Evolutionary conservation across 352 stramenopile genomes (phyloP).

Genomic region (Globisporangium paroecandrum): DNA sequence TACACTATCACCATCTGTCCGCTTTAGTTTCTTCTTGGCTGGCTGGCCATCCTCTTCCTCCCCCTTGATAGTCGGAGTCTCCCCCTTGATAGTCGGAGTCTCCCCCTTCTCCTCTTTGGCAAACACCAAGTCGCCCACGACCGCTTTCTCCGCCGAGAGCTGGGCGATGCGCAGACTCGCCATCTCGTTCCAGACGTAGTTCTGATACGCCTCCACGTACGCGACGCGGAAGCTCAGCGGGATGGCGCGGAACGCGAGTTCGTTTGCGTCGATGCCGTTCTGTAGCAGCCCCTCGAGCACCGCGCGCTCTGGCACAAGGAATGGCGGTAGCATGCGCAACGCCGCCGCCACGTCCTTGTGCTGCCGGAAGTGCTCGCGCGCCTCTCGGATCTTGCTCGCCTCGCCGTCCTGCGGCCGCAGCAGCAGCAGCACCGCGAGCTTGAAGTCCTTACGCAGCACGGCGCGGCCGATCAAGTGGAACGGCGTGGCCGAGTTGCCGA

Average conservation of each 20-base stretch:
- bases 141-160: conserved; percentile 46
- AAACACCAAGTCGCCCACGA: conserved; percentile 90
- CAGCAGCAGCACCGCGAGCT: conserved; percentile 90
- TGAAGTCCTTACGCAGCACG: conserved; percentile 93
- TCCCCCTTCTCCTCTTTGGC: conserved; percentile 6
- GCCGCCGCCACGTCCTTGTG: conserved; percentile 80
- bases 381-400: conserved; percentile 73
- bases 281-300: conserved; percentile 72
- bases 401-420: conserved; percentile 84
- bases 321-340: conserved; percentile 74
- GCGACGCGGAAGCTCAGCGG: conserved; percentile 52
- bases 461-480: conserved; percentile 85
- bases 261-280: conserved; percentile 69
- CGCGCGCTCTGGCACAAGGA: conserved; percentile 62
- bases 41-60: background rate
- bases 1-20: conserved; percentile 13
- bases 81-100: background rate
- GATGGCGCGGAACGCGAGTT: conserved; percentile 68
- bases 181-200: conserved; percentile 95
- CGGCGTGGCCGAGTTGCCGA: conserved; percentile 86
- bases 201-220: conserved; percentile 88
- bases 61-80: background rate
- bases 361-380: conserved; percentile 75
- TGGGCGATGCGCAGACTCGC: conserved; percentile 85
- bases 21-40: conserved; percentile 13